Evolutionary conservation across 345 rosid genomes (phyloP).

Genomic region (Cardamine resedifolia): DNA sequence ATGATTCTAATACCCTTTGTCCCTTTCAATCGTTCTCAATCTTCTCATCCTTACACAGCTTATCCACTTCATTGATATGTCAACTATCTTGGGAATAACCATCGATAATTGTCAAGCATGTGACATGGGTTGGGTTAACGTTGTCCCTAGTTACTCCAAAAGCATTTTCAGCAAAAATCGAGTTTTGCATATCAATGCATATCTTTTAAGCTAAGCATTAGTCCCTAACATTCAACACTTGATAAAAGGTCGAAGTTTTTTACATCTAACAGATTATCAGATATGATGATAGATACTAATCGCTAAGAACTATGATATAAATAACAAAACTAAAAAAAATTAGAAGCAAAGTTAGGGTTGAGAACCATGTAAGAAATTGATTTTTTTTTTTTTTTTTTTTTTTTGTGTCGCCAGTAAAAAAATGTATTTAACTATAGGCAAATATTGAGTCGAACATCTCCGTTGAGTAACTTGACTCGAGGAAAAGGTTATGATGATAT

Average conservation of each 20-base stretch:
- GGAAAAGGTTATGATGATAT: neutral
- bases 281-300: neutral
- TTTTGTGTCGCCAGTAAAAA: no score
- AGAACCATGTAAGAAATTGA: neutral
- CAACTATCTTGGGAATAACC: conserved; percentile 30
- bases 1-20: neutral
- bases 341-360: neutral
- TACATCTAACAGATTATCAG: neutral
- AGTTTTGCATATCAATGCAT: neutral
- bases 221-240: no score
- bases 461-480: neutral
- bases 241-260: neutral
- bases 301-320: neutral
- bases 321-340: neutral
- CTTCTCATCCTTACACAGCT: conserved; percentile 72
- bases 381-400: no score
- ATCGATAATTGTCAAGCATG: conserved; percentile 1
- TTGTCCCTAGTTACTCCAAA: neutral
- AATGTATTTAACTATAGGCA: neutral
- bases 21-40: conserved; percentile 20
- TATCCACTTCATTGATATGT: conserved; percentile 43
- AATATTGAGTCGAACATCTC: neutral
- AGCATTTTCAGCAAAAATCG: neutral
- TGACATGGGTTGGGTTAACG: neutral
- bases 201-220: neutral